Evolutionary conservation across 768 basidiomycete species (phyloP).

Genomic region (Psilocybe sp.): DNA sequence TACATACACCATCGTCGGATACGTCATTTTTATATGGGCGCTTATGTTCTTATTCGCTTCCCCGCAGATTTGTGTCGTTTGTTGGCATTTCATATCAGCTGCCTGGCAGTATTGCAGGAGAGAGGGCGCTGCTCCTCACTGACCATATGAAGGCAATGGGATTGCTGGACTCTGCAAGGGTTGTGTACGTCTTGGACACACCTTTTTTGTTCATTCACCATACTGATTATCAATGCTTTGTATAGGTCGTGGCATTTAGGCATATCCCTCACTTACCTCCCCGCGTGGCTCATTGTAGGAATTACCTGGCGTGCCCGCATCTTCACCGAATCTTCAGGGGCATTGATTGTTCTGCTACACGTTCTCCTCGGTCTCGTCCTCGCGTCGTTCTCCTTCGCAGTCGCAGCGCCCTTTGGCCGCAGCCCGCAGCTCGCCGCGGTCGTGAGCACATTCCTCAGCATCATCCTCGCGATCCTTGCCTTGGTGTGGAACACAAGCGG

Average conservation of each 20-base stretch:
- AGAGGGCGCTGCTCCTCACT: conserved; percentile 62
- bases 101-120: conserved; percentile 24
- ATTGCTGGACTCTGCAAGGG: conserved; percentile 61
- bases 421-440: conserved; percentile 73
- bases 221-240: conserved; percentile 23
- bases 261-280: conserved; percentile 63
- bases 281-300: conserved; percentile 72
- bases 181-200: conserved; percentile 5
- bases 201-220: not conserved
- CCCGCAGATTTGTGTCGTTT: conserved; percentile 13
- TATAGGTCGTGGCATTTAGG: conserved; percentile 64
- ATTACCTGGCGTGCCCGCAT: conserved; percentile 65
- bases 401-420: conserved; percentile 67
- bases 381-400: conserved; percentile 69
- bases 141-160: conserved; percentile 82
- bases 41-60: no score
- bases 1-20: no score
- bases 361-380: conserved; percentile 64
- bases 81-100: conserved; percentile 17
- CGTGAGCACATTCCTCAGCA: conserved; percentile 58
- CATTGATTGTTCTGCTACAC: conserved; percentile 60
- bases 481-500: conserved; percentile 57
- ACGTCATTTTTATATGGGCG: not conserved
- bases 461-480: conserved; percentile 47
- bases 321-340: conserved; percentile 57